Evolutionary conservation across 2,329 filamentous ascomycete genomes (phyloP), one percentile per base, ranked within the genome.

Genomic region (Aureobasidium melanogenum): DNA sequence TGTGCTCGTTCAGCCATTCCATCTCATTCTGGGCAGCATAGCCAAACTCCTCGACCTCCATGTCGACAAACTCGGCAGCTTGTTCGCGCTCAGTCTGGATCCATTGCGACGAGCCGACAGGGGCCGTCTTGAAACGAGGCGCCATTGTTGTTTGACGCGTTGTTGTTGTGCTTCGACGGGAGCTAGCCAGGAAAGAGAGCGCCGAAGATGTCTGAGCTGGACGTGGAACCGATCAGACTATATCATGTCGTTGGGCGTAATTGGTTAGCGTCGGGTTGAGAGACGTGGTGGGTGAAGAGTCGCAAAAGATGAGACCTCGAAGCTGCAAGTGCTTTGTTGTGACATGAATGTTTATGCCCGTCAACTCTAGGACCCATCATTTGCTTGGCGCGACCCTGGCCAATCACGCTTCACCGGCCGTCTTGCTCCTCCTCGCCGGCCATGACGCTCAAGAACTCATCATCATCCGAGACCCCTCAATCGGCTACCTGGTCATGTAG

Each of bases 1-100:
- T 97, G 74, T 99, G 94, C 77, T 97, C 94, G 71, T 99, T 97
- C 68, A 99, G 80, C 94, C 94, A 99, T 72, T 97, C 92, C 70
- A 97, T 79, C 74, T 99, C 94, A 75, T 97, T 96, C 62, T 89
- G 85, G 64, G 90, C 92, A 32, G 91, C 91, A 76, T 89, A 97
- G 46, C 89, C 85, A 71, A 97, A 95, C 76, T 99, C 95, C 67
- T 97, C 93, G 60, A 89, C 83, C 74, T 97, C 94, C 61, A 91
- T 84, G 50, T 88, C 82, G 17, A 88, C 83, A 65, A 97, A 86
- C 66, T 89, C 83, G 60, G 85, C 78, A 15, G 90, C 87, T 69
- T 92, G 88, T 46, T 87, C 82, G 68, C 92, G 84, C 79, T 99
- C 94, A 66, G 90, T 86, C 34, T 86, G 79, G 66, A 97, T 85